phyloP scores from a whole-genome alignment of 164 flowering plant species.

The Tetrastigma voinierianum region DNA sequence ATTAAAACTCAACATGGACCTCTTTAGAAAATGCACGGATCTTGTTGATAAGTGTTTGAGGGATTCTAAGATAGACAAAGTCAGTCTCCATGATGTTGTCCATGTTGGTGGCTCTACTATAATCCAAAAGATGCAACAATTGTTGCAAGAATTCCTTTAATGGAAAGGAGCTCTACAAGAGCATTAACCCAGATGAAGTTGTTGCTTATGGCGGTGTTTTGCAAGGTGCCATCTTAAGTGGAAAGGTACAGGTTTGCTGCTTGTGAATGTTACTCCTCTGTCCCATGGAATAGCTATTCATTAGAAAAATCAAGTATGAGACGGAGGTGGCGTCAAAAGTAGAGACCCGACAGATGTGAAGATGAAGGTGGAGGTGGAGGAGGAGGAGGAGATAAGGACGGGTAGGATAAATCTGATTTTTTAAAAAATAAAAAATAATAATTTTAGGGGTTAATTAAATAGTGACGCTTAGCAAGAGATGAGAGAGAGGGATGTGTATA shows the following conservation, averaged over 20 bases:
- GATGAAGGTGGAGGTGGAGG: no score
- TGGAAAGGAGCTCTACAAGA: slow-evolving; percentile 43
- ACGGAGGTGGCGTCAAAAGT: no score
- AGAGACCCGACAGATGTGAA: no score
- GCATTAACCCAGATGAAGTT: slow-evolving; percentile 44
- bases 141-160: slow-evolving; percentile 41
- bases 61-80: slow-evolving; percentile 47
- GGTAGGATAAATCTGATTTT: no score
- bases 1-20: slow-evolving; percentile 46
- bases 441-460: no score
- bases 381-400: no score
- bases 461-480: no score
- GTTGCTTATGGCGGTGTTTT: slow-evolving; percentile 47
- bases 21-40: slow-evolving; percentile 47
- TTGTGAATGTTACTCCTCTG: slow-evolving; percentile 39
- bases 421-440: no score
- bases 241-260: slow-evolving; percentile 35
- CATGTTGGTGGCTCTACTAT: slow-evolving; percentile 46
- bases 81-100: slow-evolving; percentile 37
- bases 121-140: slow-evolving; percentile 44
- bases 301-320: no score
- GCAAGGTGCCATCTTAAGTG: slow-evolving; percentile 40
- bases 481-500: no score
- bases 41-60: slow-evolving; percentile 43
- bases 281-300: slow-evolving; percentile 39